phyloP scores from a whole-genome alignment of 2,329 filamentous ascomycete genomes.

The Fusarium fracticaudum region DNA sequence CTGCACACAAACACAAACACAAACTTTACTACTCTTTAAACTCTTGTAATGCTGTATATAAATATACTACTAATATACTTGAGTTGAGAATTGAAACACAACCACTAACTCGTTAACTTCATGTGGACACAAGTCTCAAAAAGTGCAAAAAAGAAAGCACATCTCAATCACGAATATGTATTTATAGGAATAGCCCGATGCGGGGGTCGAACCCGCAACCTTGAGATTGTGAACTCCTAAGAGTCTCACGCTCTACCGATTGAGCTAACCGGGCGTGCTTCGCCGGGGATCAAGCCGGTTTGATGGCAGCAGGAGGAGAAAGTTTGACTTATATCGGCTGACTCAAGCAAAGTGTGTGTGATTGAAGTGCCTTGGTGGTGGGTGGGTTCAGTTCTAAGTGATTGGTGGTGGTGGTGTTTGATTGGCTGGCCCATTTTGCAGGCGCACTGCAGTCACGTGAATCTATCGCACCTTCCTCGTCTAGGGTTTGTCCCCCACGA shows the following conservation, averaged over 20 bases:
- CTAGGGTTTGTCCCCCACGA: slow-evolving; percentile 54
- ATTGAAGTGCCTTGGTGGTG: background rate
- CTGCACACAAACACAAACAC: background rate
- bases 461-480: slow-evolving; percentile 31
- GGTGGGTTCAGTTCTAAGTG: background rate
- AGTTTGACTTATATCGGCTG: accelerated
- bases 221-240: slow-evolving; percentile 61
- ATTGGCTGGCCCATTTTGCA: slow-evolving; percentile 1
- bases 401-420: background rate
- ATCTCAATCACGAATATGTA: slow-evolving; percentile 39
- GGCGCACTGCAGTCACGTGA: slow-evolving; percentile 45
- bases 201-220: slow-evolving; percentile 65
- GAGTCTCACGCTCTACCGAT: slow-evolving; percentile 74
- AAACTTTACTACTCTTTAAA: background rate
- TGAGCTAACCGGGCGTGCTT: slow-evolving; percentile 53
- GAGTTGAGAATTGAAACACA: accelerated
- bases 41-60: background rate
- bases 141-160: slow-evolving; percentile 31
- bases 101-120: accelerated
- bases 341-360: background rate
- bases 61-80: accelerated
- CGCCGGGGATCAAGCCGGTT: slow-evolving; percentile 55
- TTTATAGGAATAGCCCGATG: slow-evolving; percentile 53
- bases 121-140: background rate
- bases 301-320: slow-evolving; percentile 1